phyloP scores from a whole-genome alignment of 495 filamentous ascomycete genomes.

The Aspergillus affinis region DNA sequence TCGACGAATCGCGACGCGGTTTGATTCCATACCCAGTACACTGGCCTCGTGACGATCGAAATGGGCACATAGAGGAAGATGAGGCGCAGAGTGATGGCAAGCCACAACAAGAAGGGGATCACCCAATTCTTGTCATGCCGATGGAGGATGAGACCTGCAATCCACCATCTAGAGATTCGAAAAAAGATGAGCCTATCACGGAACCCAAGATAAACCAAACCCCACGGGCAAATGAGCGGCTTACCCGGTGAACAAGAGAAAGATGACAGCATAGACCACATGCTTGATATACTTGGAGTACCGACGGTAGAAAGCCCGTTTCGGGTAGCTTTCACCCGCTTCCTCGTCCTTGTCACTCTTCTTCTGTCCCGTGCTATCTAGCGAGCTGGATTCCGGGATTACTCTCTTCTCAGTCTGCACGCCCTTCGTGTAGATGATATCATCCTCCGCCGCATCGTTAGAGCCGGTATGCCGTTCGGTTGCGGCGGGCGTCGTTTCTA shows the following conservation, averaged over 20 bases:
- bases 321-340: constrained; percentile 22
- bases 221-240: constrained; percentile 20
- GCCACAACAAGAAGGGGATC: constrained; percentile 79
- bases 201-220: background rate
- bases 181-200: constrained; percentile 15
- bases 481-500: background rate
- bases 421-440: constrained; percentile 49
- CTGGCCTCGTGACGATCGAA: constrained; percentile 61
- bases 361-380: constrained; percentile 41
- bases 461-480: background rate
- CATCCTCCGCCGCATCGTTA: constrained; percentile 28
- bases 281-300: constrained; percentile 31
- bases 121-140: constrained; percentile 77
- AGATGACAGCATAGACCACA: constrained; percentile 50
- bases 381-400: constrained; percentile 40
- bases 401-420: constrained; percentile 42
- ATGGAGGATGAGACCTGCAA: constrained; percentile 72
- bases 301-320: constrained; percentile 22
- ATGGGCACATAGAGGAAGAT: constrained; percentile 72
- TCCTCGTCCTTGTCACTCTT: constrained; percentile 34
- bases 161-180: constrained; percentile 71
- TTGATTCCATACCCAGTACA: constrained; percentile 63
- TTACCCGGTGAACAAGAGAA: constrained; percentile 62
- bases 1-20: constrained; percentile 52
- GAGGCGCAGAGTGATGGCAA: constrained; percentile 70